A percentile compares a stretch with the other conserved stretches of the same genome.
phyloP scores from a whole-genome alignment of 1,139 yeast species.

The Diutina sp. region DNA sequence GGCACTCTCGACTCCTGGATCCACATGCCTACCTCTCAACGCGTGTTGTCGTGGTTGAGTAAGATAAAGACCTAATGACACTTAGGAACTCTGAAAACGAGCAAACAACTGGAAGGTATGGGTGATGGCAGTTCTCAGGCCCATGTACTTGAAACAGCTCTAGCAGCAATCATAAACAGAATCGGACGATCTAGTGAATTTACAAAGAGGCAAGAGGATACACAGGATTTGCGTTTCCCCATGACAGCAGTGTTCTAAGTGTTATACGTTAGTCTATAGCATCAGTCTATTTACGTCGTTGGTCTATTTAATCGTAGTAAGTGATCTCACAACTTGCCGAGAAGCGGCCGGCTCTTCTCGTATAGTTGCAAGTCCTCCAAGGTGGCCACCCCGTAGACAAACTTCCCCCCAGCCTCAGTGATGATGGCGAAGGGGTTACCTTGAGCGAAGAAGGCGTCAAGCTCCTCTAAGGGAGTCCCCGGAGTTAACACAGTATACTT shows the following conservation, averaged over 20 bases:
- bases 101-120: too few relatives aligned
- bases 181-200: too few relatives aligned
- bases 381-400: constrained; percentile 54
- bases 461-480: constrained; percentile 41
- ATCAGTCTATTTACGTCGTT: not conserved
- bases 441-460: constrained; percentile 36
- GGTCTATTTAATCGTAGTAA: too few relatives aligned
- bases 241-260: too few relatives aligned
- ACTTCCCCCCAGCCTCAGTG: constrained; percentile 39
- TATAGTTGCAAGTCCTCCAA: constrained; percentile 46
- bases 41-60: not conserved
- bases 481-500: constrained; percentile 38
- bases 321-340: constrained; percentile 6
- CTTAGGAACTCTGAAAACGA: too few relatives aligned
- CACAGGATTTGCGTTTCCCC: too few relatives aligned
- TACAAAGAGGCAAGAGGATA: too few relatives aligned
- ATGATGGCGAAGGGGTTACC: constrained; percentile 48
- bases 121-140: too few relatives aligned
- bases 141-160: too few relatives aligned
- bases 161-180: too few relatives aligned
- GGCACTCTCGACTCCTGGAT: not conserved
- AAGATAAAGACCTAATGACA: too few relatives aligned
- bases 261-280: too few relatives aligned
- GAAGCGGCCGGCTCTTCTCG: constrained; percentile 39
- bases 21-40: not conserved